Evolutionary conservation across 257 asterid genomes (phyloP), one percentile per base, ranked within the genome.

Genomic region (Nemophila menziesii): DNA sequence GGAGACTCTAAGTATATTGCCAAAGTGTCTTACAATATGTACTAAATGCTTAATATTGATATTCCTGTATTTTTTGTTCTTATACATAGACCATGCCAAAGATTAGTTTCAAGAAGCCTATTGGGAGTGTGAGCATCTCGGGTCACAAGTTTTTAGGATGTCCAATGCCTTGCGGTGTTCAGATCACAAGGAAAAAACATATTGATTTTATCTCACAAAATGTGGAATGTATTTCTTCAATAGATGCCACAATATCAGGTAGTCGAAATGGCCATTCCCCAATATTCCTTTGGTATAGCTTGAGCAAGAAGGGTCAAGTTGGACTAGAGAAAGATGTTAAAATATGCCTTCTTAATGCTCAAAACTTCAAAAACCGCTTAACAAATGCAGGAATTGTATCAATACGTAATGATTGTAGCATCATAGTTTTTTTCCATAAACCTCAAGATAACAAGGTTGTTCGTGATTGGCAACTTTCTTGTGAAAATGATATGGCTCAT

Each of bases 131-230:
- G 17, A 62, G 58, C 15, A 54, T 62, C 7, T 62, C 68, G n/a
- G 63, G 68, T 13, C 68, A 62, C 18, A 62, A 62, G 22, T 54
- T 61, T 16, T 44, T 61, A 46, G 67, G 67, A 8, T 61, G 64
- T 39, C 69, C 69, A n/a, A 62, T 55, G 63, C 68, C 68, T 5
- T 62, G 68, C 39, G 68, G 68, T 12, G 43, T 62, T 11, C 68
- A 62, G 23, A 44, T 62, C 8, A 62, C 68, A 23, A 62, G 68
- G 20, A 46, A 54, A 21, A 15, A 43, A 12, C 49, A 53, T 21
- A 61, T 54, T 16, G 39, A 22, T 20, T 33, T 43, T 4, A 45
- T 62, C 14, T 44, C 68, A 6, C 37, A 39, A 33, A 55, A 40
- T 39, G 45, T 62, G 2, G 63, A 62, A 10, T 62, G 27, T 11